A percentile compares a stretch with the other conserved stretches of the same genome.
phyloP scores from a whole-genome alignment of 2,329 filamentous ascomycete species.

The Alternaria brassicae region DNA sequence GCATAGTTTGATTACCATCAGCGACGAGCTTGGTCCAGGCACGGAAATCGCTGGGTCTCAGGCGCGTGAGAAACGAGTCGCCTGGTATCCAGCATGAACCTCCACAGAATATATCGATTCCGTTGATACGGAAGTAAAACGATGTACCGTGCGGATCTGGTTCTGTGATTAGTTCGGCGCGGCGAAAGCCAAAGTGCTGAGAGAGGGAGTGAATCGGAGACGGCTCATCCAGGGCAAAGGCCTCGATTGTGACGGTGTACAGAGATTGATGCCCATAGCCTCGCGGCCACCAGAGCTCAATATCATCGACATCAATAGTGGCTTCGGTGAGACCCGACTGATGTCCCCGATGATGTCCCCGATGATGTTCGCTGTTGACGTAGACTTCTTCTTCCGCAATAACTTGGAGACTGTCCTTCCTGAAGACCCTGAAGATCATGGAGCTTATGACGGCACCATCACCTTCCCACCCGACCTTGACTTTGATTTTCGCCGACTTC shows the following conservation, averaged over 20 bases:
- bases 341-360: too few relatives aligned
- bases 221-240: neutral
- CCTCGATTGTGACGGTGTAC: conserved; percentile 61
- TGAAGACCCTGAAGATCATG: conserved; percentile 2
- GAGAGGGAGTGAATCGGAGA: conserved; percentile 6
- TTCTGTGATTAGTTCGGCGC: conserved; percentile 57
- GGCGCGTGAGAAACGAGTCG: conserved; percentile 77
- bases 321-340: conserved; percentile 43
- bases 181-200: conserved; percentile 64
- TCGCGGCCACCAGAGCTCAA: conserved; percentile 77
- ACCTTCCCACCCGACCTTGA: neutral
- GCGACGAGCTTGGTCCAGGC: conserved; percentile 79
- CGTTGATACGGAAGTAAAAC: conserved; percentile 81
- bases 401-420: neutral
- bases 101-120: conserved; percentile 77
- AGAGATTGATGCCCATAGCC: conserved; percentile 78
- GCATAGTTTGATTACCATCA: conserved; percentile 81
- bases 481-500: conserved; percentile 2
- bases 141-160: conserved; percentile 68
- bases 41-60: conserved; percentile 68
- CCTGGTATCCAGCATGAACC: conserved; percentile 88
- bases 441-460: neutral
- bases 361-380: neutral
- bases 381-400: neutral
- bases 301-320: conserved; percentile 56